Evolutionary conservation across 208 protist species (phyloP).

Genomic region (Histomonas meleagridis): DNA sequence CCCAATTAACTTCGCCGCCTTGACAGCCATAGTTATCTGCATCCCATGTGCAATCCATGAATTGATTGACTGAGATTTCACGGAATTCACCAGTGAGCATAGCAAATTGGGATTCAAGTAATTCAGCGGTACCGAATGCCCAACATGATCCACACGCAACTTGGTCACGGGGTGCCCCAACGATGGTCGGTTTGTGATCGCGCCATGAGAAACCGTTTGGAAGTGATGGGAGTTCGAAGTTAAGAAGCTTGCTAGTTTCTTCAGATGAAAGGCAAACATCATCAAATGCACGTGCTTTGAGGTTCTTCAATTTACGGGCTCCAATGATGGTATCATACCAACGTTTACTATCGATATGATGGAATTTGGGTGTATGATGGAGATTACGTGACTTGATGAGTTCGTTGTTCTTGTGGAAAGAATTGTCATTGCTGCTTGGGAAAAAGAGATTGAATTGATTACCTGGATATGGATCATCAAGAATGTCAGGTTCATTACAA

Average conservation of each 20-base stretch:
- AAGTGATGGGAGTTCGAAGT: not conserved
- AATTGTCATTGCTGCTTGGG: too few species aligned
- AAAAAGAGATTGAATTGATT: not conserved
- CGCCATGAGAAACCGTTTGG: conserved; percentile 12
- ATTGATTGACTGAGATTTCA: not conserved
- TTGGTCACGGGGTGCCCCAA: not conserved
- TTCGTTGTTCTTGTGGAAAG: not conserved
- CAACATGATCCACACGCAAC: not conserved
- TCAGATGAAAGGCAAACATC: not conserved
- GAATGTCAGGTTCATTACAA: not conserved
- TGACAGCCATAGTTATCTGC: not conserved
- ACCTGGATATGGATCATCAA: conserved; percentile 2
- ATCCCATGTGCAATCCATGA: conserved; percentile 31
- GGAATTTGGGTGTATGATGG: not conserved
- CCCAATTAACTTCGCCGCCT: not conserved
- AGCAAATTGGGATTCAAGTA: not conserved
- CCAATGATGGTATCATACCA: not conserved
- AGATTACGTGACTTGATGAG: not conserved
- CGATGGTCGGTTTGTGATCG: not conserved
- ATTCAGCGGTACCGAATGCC: not conserved
- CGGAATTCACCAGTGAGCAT: not conserved
- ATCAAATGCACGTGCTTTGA: not conserved
- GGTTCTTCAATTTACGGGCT: not conserved
- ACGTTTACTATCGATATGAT: not conserved
- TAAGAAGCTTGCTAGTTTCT: not conserved